These are phyloP conservation scores for Solanum arcanum DNA, from an alignment of 257 asterid species.

Conservation along the genomic window DNA sequence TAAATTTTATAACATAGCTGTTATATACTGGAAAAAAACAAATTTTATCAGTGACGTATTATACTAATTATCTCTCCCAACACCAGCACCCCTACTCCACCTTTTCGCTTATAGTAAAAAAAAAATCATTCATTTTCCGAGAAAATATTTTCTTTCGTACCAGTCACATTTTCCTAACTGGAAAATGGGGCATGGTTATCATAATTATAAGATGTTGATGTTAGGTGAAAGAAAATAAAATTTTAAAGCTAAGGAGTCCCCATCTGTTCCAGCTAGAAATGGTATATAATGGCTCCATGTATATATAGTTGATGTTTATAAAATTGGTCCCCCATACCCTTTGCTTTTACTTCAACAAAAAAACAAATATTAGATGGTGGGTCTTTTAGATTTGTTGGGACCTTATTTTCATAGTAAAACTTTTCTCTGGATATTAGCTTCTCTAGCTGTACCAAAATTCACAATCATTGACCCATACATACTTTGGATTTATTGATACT, in stretches of 20 bases:
- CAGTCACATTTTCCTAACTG: neutral
- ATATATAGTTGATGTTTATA: neutral
- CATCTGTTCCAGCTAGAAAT: neutral
- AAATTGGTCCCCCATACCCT: neutral
- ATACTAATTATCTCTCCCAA: neutral
- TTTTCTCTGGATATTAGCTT: neutral
- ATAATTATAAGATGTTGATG: neutral
- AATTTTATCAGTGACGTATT: neutral
- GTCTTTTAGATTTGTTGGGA: conserved; percentile 1
- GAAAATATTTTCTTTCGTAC: neutral
- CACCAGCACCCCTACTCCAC: neutral
- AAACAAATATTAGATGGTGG: neutral
- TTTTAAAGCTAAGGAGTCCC: neutral
- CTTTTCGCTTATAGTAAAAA: neutral
- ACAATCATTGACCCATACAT: neutral
- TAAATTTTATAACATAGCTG: neutral
- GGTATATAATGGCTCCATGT: neutral
- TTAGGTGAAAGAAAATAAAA: neutral
- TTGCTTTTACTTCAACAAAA: neutral
- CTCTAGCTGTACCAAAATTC: neutral
- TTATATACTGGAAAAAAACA: neutral
- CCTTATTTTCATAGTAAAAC: neutral
- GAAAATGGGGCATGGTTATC: neutral
- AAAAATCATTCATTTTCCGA: rapidly evolving
- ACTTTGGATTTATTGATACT: neutral